phyloP scores from a whole-genome alignment of 306 rosid species.

The Trifolium repens region DNA sequence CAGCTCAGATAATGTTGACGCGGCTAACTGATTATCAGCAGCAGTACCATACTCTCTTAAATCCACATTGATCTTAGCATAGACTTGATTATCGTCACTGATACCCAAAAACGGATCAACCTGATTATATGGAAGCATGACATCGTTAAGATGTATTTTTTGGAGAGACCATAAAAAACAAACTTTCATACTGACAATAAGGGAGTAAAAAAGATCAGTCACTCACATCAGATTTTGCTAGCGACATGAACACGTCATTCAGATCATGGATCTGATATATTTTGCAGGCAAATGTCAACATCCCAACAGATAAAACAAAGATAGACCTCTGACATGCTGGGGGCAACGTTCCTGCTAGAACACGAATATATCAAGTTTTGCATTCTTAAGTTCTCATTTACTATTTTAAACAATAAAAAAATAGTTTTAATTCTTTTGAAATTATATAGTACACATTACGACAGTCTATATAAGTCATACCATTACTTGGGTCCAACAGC shows the following conservation, averaged over 20 bases:
- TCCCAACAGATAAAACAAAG: conserved; percentile 70
- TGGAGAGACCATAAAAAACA: background rate
- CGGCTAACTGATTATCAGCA: conserved; percentile 71
- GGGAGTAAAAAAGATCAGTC: conserved; percentile 14
- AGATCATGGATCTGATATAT: conserved; percentile 76
- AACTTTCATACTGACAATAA: conserved; percentile 2
- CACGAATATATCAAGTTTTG: conserved; percentile 34
- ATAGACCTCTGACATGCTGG: conserved; percentile 76
- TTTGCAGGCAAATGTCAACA: conserved; percentile 82
- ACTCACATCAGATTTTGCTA: conserved; percentile 75
- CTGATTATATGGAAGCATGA: conserved; percentile 47
- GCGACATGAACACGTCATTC: conserved; percentile 65
- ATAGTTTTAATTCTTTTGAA: conserved; percentile 6
- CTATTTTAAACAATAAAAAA: background rate
- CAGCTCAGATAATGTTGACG: conserved; percentile 60
- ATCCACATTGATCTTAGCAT: conserved; percentile 66
- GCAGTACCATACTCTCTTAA: conserved; percentile 67
- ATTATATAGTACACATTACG: background rate
- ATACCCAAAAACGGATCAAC: conserved; percentile 84
- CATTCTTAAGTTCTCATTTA: background rate
- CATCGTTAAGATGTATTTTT: conserved; percentile 23
- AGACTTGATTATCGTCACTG: conserved; percentile 78
- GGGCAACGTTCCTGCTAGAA: conserved; percentile 63
- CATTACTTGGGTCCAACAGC: conserved; percentile 69
- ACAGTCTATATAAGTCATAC: conserved; percentile 47